Evolutionary conservation across 1,284 basidiomycete genomes (phyloP).

Genomic region (Uromyces viciae-fabae): DNA sequence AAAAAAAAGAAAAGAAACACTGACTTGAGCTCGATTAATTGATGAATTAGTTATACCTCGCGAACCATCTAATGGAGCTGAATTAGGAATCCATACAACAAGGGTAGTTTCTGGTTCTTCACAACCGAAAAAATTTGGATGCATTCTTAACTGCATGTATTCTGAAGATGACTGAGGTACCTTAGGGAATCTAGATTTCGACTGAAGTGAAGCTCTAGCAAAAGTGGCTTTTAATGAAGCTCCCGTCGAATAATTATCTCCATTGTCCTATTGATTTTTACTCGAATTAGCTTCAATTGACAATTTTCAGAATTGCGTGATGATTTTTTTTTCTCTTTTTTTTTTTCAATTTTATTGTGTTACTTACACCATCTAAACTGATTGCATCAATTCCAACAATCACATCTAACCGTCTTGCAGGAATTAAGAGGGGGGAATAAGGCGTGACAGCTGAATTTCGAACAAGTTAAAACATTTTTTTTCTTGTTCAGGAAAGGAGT

Average conservation of each 20-base stretch:
- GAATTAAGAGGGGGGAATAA: conserved; percentile 31
- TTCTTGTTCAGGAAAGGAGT: too few species aligned
- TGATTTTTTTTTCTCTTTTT: too few species aligned
- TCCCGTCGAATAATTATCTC: conserved; percentile 14
- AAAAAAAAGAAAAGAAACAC: too few species aligned
- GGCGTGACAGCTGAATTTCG: conserved; percentile 19
- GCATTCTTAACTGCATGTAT: conserved; percentile 3
- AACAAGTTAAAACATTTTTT: not conserved
- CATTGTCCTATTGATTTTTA: not conserved
- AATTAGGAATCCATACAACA: conserved; percentile 39
- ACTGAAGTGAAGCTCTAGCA: not conserved
- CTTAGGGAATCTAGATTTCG: not conserved
- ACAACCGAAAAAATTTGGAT: conserved; percentile 34
- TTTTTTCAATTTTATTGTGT: too few species aligned
- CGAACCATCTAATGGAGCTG: conserved; percentile 18
- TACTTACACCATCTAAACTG: conserved; percentile 27
- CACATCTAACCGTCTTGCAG: conserved; percentile 31
- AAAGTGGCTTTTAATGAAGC: conserved; percentile 25
- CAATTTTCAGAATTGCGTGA: not conserved
- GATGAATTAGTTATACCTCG: conserved; percentile 28
- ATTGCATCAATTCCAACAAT: conserved; percentile 35
- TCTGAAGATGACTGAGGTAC: not conserved
- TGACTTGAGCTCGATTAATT: conserved; percentile 22
- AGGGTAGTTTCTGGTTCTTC: conserved; percentile 12
- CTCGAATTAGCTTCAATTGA: not conserved